phyloP scores from a whole-genome alignment of 1,284 basidiomycete species.

The Stygiomarasmius scandens region DNA sequence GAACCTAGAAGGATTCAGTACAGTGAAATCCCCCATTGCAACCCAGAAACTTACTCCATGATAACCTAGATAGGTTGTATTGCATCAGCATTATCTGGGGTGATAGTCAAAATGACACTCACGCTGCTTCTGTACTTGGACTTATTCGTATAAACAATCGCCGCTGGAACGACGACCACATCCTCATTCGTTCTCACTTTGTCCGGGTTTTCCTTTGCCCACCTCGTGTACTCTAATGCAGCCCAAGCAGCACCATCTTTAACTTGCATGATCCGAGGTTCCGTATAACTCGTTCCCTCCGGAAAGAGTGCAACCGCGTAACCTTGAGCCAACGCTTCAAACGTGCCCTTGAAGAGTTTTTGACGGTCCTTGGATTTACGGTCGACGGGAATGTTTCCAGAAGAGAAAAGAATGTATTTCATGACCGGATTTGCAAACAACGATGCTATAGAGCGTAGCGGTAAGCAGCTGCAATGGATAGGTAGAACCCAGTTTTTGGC shows the following conservation, averaged over 20 bases:
- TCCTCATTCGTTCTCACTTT: conserved; percentile 34
- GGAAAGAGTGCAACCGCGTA: conserved; percentile 92
- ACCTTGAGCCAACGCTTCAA: conserved; percentile 79
- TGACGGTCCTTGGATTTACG: conserved; percentile 90
- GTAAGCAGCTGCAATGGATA: background rate
- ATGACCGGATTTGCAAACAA: conserved; percentile 81
- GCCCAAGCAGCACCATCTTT: conserved; percentile 98
- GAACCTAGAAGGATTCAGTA: conserved; percentile 54
- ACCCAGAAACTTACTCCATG: conserved; percentile 56
- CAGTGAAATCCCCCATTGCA: conserved; percentile 14
- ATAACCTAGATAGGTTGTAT: conserved; percentile 53
- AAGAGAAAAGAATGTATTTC: conserved; percentile 78
- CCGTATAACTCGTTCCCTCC: conserved; percentile 90
- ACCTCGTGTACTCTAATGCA: conserved; percentile 89
- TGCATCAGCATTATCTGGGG: background rate
- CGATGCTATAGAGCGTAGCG: conserved; percentile 42
- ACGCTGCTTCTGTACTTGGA: conserved; percentile 88
- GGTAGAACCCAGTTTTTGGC: background rate
- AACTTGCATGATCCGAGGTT: conserved; percentile 89
- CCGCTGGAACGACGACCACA: conserved; percentile 74
- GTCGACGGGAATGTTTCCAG: conserved; percentile 96
- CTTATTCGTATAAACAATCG: conserved; percentile 95
- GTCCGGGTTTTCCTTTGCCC: conserved; percentile 59
- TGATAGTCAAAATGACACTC: conserved; percentile 31
- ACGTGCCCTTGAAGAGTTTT: conserved; percentile 86